Evolutionary conservation across 352 stramenopile genomes (phyloP), one percentile per base, ranked within the genome.

Genomic region (Albugo candida): DNA sequence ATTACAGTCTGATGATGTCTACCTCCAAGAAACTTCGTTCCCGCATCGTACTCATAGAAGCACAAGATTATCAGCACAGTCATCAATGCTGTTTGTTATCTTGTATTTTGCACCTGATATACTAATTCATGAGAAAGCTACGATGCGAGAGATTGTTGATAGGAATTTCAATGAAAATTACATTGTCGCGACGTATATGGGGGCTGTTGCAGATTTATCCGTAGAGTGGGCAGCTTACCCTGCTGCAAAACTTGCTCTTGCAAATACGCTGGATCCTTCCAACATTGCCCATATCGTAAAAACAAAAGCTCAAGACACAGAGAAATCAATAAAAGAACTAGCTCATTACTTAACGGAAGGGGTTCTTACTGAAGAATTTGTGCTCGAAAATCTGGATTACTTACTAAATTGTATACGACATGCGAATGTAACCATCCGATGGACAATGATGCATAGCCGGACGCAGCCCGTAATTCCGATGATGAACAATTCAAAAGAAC

Each of bases 151-250:
- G 61, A 93, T 97, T 48, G 88, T 96, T 4, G 91, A 97, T 63
- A 83, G 84, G 18, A 87, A 94, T 56, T 97, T 97, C 55, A 92
- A 93, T 54, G 92, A 97, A 63, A 97, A 97, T 67, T 97, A 94
- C 53, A 93, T 97, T 46, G 61, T 97, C 42, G 78, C 83, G 35
- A 94, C 77, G n/a, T 95, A 96, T 60, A 95, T 96, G 85, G 92
- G 92, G 19, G 69, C 88, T 13, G 79, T 95, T 16, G 84, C 91
- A 0, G 89, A 97, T 59, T 58, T 97, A 11, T 89, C 70, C 45
- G 47, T 95, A 31, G 91, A 97, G 51, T 97, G 92, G 92, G 74
- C 65, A 1, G 61, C 71, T 20, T 97, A 96, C 54, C 70, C 72
- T 0, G 87, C 91, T 1, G 92, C 92, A 2, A 72, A 71, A 13